These are phyloP conservation scores for maize (Zea mays) DNA, from an alignment of 176 grass and related monocot species.

Conservation along the genomic window DNA sequence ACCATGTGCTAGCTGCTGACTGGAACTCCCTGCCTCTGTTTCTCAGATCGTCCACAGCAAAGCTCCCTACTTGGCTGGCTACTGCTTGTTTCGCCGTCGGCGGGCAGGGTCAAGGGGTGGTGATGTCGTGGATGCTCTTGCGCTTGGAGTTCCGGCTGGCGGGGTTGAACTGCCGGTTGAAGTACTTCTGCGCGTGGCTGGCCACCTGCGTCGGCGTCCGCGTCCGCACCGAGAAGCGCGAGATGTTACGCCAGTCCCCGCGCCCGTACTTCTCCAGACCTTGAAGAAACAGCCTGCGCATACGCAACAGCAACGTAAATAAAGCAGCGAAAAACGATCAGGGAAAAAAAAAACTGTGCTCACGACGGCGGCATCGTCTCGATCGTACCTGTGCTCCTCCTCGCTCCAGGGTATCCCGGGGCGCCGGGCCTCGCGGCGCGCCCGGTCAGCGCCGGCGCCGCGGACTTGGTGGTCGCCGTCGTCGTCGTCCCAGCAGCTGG, in stretches of 20 bases:
- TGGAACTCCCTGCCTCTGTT: too few relatives aligned
- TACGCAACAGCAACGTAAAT: too few relatives aligned
- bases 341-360: too few relatives aligned
- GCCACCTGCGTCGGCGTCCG: conserved; percentile 93
- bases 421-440: conserved; percentile 40
- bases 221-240: conserved; percentile 74
- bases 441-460: not conserved
- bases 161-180: conserved; percentile 62
- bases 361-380: too few relatives aligned
- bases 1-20: conserved; percentile 28
- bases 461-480: not conserved
- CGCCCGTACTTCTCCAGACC: conserved; percentile 80
- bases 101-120: conserved; percentile 55
- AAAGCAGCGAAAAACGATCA: conserved; percentile 2
- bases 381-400: conserved; percentile 81
- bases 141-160: conserved; percentile 65
- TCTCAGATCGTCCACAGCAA: too few relatives aligned
- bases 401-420: conserved; percentile 73
- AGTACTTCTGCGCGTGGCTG: conserved; percentile 98
- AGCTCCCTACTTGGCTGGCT: too few relatives aligned
- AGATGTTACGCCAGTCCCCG: conserved; percentile 96
- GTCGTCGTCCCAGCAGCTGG: conserved; percentile 52
- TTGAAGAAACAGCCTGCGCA: conserved; percentile 69
- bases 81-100: too few relatives aligned
- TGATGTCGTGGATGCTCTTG: conserved; percentile 99